A percentile compares a stretch with the other conserved stretches of the same genome.
phyloP scores from a whole-genome alignment of 2,329 filamentous ascomycete species.

The Cladosporium oxysporum region DNA sequence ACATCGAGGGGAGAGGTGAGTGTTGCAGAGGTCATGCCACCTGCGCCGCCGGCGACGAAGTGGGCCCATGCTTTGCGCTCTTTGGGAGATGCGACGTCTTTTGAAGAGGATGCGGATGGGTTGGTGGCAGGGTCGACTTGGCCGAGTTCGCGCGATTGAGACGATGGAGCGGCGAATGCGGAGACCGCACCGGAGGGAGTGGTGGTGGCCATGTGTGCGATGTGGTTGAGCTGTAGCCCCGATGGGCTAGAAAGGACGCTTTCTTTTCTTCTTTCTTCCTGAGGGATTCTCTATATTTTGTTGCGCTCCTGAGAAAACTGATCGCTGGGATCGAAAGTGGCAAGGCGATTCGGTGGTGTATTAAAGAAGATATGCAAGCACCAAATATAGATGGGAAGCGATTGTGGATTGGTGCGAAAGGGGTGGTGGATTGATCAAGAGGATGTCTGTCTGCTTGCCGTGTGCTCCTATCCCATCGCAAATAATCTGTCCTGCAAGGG shows the following conservation, averaged over 20 bases:
- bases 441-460: background rate
- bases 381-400: background rate
- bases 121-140: constrained; percentile 35
- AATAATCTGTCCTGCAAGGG: background rate
- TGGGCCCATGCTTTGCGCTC: constrained; percentile 79
- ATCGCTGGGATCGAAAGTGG: background rate
- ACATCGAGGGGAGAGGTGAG: constrained; percentile 94
- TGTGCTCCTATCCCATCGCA: background rate
- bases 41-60: constrained; percentile 84
- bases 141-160: constrained; percentile 32
- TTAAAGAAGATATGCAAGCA: background rate
- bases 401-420: background rate
- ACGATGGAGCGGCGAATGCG: constrained; percentile 23
- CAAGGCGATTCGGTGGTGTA: background rate
- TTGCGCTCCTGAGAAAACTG: background rate
- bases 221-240: background rate
- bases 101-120: constrained; percentile 22
- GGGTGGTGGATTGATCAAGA: background rate
- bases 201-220: background rate
- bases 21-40: constrained; percentile 88
- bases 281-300: background rate
- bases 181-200: background rate
- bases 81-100: constrained; percentile 41
- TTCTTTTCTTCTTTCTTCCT: background rate
- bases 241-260: background rate